Evolutionary conservation across 2,329 filamentous ascomycete genomes (phyloP), one percentile per base, ranked within the genome.

Genomic region (Pseudopithomyces maydicus): DNA sequence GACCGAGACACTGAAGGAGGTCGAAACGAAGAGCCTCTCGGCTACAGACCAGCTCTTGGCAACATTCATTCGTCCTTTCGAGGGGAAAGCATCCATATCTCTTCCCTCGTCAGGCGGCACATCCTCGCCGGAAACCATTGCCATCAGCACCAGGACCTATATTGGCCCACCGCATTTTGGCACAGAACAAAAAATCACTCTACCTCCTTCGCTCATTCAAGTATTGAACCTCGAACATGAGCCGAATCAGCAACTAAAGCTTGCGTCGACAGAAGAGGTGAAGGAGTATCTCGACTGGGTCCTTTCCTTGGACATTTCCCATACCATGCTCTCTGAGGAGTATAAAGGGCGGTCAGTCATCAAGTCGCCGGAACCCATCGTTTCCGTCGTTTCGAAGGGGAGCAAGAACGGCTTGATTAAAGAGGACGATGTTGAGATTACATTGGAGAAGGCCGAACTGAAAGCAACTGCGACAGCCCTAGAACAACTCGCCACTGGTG

Each of bases 161-260:
- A 65, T 77, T 15, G 71, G 68, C 11, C 64, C 63, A 15, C 74
- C 73, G 2, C 71, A 64, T 1, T 74, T 73, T 44, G 74, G 74
- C 41, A 69, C 71, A 6, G 72, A 75, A 52, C 69, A 73, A 55
- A 71, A 65, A 51, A 56, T 76, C 12, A 69, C 65, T 6, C 57
- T 77, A 6, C 72, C 74, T 8, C 57, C 68, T 3, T 62, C 71
- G 1, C 53, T 74, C 15, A 62, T 61, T 11, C 56, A 63, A 7
- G 64, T 72, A 35, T 65, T 76, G n/a, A 65, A 64, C 17, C 58
- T 73, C 1, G 66, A 68, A 36, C 61, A 59, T 19, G 63, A 67
- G 36, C 54, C 62, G 6, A 54, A 55, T 15, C 59, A 61, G 15
- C 67, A 71, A 15, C 67, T 72, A 38, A 72, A 66, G 35, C 73